Evolutionary conservation across 129 eudicot species (phyloP), one percentile per base, ranked within the genome.

Genomic region (Scalesia atractyloides): DNA sequence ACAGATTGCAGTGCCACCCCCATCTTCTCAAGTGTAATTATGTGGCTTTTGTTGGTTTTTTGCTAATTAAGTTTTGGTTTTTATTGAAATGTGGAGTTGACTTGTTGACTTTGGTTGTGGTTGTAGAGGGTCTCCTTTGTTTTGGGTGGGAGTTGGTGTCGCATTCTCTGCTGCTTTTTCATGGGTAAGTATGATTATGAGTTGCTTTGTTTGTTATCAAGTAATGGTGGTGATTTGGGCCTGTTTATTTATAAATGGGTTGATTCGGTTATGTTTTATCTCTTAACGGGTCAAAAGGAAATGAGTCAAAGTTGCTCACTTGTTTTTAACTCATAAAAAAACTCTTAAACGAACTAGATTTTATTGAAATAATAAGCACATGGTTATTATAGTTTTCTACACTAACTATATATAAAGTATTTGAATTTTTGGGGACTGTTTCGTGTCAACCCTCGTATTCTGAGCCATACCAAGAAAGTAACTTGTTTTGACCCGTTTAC

Each of bases 131-230:
- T 89, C 96, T 34, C 98, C 98, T 46, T 79, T 93, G 72, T 93
- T 89, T 74, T 93, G 98, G 98, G 83, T 93, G 67, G 98, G 95
- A 71, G 90, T 93, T 74, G 98, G 98, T 79, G 96, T 93, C 82
- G 98, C 92, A 10, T 76, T 89, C 69, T 93, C 98, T 9, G 98
- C 92, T 14, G 95, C 82, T 54, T 89, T 87, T 69, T 85, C 98
- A 74, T 83, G 90, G 95, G 96, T 90, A 58, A 81, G 91, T 41
- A 11, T 54, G 30, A 47, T n/a, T 5, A 81, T 54, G 50, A 15
- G 26, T 66, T 73, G 46, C 58, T 60, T 13, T 64, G 17, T 12
- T 72, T 33, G 26, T 73, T 52, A n/a, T 50, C 18, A 60, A 7
- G 20, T 34, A 73, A 56, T 57, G 76, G 67, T 44, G 39, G 16